phyloP scores from a whole-genome alignment of 2,329 filamentous ascomycete species.

The Penicillium sp. region DNA sequence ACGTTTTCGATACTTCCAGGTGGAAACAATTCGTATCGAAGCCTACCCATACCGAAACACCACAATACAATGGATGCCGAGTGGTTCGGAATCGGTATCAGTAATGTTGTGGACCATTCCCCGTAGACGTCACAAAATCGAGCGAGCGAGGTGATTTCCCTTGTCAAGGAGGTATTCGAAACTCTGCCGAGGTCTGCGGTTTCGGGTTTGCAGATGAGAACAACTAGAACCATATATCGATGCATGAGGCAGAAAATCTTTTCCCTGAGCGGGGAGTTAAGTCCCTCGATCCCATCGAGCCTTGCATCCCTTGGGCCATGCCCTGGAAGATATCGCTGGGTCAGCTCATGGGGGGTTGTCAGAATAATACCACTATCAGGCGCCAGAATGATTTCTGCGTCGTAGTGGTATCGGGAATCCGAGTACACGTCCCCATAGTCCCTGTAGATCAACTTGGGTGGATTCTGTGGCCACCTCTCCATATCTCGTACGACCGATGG shows the following conservation, averaged over 20 bases:
- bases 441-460: slow-evolving; percentile 28
- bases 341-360: slow-evolving; percentile 69
- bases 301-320: not conserved
- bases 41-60: slow-evolving; percentile 44
- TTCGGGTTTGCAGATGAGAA: not conserved
- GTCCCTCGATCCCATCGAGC: not conserved
- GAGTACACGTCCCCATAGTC: slow-evolving; percentile 18
- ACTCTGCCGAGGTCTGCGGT: not conserved
- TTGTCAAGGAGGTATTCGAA: not conserved
- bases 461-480: slow-evolving; percentile 19
- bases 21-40: not conserved
- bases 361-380: slow-evolving; percentile 67
- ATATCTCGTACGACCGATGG: not conserved
- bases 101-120: not conserved
- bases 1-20: slow-evolving; percentile 46
- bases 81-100: slow-evolving; percentile 14
- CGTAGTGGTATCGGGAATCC: slow-evolving; percentile 3
- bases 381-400: slow-evolving; percentile 69
- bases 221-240: not conserved
- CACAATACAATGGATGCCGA: slow-evolving; percentile 35
- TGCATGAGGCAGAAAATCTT: not conserved
- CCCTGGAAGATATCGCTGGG: slow-evolving; percentile 69
- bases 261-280: not conserved
- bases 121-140: not conserved
- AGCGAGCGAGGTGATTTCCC: not conserved